phyloP scores from a whole-genome alignment of 2,329 filamentous ascomycete genomes.

The Hypoxylon sp. region DNA sequence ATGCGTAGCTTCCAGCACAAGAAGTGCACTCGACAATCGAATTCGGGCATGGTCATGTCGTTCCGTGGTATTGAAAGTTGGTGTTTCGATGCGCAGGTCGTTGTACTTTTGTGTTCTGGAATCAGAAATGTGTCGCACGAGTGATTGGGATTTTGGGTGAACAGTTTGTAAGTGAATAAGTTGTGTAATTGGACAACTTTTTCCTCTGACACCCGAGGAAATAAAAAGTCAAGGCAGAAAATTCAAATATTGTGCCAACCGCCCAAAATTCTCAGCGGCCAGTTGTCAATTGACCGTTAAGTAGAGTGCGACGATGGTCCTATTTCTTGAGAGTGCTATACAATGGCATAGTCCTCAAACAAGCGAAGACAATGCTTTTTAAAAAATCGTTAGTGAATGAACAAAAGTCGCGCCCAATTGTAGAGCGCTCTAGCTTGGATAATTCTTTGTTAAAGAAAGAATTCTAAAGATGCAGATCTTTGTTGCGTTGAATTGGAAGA shows the following conservation, averaged over 20 bases:
- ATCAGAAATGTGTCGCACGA: not conserved
- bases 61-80: not conserved
- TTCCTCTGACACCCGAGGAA: not conserved
- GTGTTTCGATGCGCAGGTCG: not conserved
- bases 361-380: not conserved
- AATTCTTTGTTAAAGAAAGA: not conserved
- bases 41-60: conserved; percentile 6
- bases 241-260: not conserved
- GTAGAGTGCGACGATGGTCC: not conserved
- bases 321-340: not conserved
- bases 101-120: not conserved
- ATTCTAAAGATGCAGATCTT: not conserved
- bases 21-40: not conserved
- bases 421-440: too few relatives aligned
- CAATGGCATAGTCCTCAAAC: conserved; percentile 1
- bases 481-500: not conserved
- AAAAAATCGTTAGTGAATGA: not conserved
- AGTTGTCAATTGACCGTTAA: not conserved
- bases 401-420: not conserved
- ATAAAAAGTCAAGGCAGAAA: not conserved
- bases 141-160: not conserved
- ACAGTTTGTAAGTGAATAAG: not conserved
- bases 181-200: not conserved
- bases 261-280: not conserved
- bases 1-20: conserved; percentile 8